phyloP scores from a whole-genome alignment of 345 rosid species.

The Murraya koenigii region DNA sequence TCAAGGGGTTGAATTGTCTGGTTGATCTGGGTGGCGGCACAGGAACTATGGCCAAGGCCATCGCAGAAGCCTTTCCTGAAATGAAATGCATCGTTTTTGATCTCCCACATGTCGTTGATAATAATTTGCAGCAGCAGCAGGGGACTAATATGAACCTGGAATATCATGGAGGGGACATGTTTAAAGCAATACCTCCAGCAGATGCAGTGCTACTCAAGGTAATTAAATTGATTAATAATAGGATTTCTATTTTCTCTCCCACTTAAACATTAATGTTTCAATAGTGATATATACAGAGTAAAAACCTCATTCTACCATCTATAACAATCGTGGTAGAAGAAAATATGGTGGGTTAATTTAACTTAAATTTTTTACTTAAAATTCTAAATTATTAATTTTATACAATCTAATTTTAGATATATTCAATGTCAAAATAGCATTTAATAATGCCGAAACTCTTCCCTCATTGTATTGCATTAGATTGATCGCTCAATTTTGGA shows the following conservation, averaged over 20 bases:
- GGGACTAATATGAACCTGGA: constrained; percentile 24
- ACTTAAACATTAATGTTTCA: too few relatives aligned
- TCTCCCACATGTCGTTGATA: constrained; percentile 35
- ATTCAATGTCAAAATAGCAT: too few relatives aligned
- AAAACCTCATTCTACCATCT: too few relatives aligned
- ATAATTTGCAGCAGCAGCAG: constrained; percentile 4
- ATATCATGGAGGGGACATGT: constrained; percentile 42
- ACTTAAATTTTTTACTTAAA: too few relatives aligned
- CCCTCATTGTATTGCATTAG: too few relatives aligned
- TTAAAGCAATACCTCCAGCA: constrained; percentile 40
- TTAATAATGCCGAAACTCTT: too few relatives aligned
- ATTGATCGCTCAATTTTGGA: too few relatives aligned
- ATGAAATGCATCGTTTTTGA: constrained; percentile 29
- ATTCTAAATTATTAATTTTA: too few relatives aligned
- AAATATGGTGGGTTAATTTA: too few relatives aligned
- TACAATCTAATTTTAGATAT: too few relatives aligned
- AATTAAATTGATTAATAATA: neutral
- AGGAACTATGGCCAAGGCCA: constrained; percentile 16
- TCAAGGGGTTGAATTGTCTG: constrained; percentile 2
- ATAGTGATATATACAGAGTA: too few relatives aligned
- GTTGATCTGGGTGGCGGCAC: constrained; percentile 13
- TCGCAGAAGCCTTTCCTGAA: constrained; percentile 22
- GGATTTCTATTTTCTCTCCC: neutral
- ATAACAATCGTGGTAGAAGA: too few relatives aligned
- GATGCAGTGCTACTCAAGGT: constrained; percentile 11